Evolutionary conservation across 2,329 filamentous ascomycete species (phyloP), one percentile per base, ranked within the genome.

Genomic region (Paradendryphiella salina): DNA sequence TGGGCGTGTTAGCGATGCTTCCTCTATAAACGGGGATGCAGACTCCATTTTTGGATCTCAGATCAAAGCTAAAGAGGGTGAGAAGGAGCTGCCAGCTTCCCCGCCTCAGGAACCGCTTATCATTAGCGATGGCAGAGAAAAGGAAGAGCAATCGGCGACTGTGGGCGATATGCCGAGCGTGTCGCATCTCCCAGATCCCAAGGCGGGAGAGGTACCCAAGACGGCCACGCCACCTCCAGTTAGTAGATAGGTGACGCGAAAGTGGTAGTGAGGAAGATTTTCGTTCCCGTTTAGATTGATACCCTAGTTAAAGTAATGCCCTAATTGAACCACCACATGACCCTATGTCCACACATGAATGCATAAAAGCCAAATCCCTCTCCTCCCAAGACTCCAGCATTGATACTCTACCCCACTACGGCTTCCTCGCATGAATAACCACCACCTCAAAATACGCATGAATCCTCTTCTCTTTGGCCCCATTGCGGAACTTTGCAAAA

Each of bases 161-260:
- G 65, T 73, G 7, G 43, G 59, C 13, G 67, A 74, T 52, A 46
- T 75, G 55, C 71, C 71, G 1, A 69, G 68, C 26, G 72, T 75
- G 26, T 60, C 63, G 26, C 59, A 74, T 56, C 53, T 74, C 51
- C 71, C 72, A 8, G 67, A 70, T 23, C 73, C 73, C 18, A 52
- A 57, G 10, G 39, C 46, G 4, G 60, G 58, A 10, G 54, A 59
- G 34, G 49, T 59, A 2, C 62, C 60, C 13, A 31, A 47, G 13
- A 37, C 47, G 1, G 59, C 59, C 3, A 39, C 51, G 40, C 50
- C 51, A 50, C 45, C 51, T 5, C 38, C 44, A 41, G 41, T 46
- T 32, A 54, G 46, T 18, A 57, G 60, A 47, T 65, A 51, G 35
- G 3, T n/a, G 23, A 36, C 8, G 10, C 9, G 17, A 28, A 28